Evolutionary conservation across 148 eudicot genomes (phyloP), one percentile per base, ranked within the genome.

Genomic region (Dysphania ambrosioides): DNA sequence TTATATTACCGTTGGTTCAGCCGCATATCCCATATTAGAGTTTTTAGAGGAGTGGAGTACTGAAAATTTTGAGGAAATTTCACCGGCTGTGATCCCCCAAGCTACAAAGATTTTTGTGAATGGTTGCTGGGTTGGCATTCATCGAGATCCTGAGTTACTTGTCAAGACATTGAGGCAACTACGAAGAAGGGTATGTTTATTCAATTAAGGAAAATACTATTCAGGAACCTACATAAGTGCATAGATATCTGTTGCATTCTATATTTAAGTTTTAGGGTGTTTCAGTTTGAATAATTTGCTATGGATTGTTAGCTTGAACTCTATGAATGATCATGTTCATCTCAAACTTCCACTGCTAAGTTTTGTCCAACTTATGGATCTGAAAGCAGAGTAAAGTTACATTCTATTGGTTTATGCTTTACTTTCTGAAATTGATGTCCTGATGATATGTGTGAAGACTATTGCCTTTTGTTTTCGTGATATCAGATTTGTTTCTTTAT

Each of bases 21-120:
- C 99, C 53, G 97, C 97, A 75, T 90, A 90, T 86, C 97, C 99
- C 36, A 92, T 95, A 73, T 70, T 95, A 71, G 97, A 95, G 72
- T 95, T 92, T 83, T 85, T 92, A 84, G 94, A 95, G 83, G 99
- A 95, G 85, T 95, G 99, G 99, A 96, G 97, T 63, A 92, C 99
- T 8, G 97, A 95, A 75, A 92, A 92, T 78, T 92, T 92, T 77
- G 97, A 89, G 86, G 99, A 92, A 86, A 90, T 95, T 56, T 92
- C 97, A 68, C 97, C 97, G 55, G 97, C 93, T 68, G 97, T 92
- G 38, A 95, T 95, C 77, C 96, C 97, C 21, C 90, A 89, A 85
- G 87, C 97, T 75, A 92, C 99, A 67, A 95, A 95, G 77, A 95
- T 92, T 73, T 95, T 95, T 85, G 99, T 95, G 69, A 95, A 95